A percentile compares a stretch with the other conserved stretches of the same genome.
phyloP scores from a whole-genome alignment of 2,329 filamentous ascomycete genomes.

The Phyllosticta citribraziliensis region DNA sequence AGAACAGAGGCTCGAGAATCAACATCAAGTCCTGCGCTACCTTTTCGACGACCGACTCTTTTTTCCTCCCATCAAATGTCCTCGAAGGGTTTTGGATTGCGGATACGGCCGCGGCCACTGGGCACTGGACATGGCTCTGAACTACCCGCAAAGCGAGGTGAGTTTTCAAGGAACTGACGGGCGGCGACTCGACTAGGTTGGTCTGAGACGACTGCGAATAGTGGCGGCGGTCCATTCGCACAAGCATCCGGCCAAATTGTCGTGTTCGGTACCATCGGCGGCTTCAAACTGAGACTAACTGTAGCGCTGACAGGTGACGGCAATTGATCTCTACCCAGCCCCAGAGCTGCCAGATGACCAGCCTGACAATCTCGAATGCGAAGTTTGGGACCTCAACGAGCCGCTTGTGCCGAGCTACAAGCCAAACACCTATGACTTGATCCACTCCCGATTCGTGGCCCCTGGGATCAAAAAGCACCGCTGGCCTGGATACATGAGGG shows the following conservation, averaged over 20 bases:
- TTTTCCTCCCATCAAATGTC: slow-evolving; percentile 22
- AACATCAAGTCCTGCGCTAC: slow-evolving; percentile 24
- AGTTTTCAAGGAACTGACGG: not conserved
- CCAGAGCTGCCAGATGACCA: slow-evolving; percentile 22
- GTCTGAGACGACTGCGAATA: not conserved
- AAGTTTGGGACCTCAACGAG: slow-evolving; percentile 30
- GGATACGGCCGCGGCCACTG: slow-evolving; percentile 31
- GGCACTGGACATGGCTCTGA: slow-evolving; percentile 27
- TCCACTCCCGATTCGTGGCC: slow-evolving; percentile 66
- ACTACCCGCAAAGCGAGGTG: slow-evolving; percentile 29
- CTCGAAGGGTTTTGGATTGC: slow-evolving; percentile 27
- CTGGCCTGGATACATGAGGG: slow-evolving; percentile 67
- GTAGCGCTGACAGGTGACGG: slow-evolving; percentile 22
- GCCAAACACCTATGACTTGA: slow-evolving; percentile 65
- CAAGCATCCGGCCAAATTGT: not conserved
- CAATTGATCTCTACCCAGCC: slow-evolving; percentile 27
- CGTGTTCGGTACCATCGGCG: not conserved
- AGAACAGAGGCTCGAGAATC: slow-evolving; percentile 25
- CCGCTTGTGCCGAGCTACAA: slow-evolving; percentile 46
- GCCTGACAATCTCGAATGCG: slow-evolving; percentile 27
- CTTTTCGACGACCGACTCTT: slow-evolving; percentile 22
- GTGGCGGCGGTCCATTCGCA: not conserved
- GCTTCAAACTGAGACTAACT: not conserved
- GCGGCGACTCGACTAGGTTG: not conserved
- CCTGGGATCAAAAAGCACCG: slow-evolving; percentile 61